These are phyloP conservation scores for Sporothrix inflata DNA, from an alignment of 2,329 filamentous ascomycete genomes.

Conservation along the genomic window DNA sequence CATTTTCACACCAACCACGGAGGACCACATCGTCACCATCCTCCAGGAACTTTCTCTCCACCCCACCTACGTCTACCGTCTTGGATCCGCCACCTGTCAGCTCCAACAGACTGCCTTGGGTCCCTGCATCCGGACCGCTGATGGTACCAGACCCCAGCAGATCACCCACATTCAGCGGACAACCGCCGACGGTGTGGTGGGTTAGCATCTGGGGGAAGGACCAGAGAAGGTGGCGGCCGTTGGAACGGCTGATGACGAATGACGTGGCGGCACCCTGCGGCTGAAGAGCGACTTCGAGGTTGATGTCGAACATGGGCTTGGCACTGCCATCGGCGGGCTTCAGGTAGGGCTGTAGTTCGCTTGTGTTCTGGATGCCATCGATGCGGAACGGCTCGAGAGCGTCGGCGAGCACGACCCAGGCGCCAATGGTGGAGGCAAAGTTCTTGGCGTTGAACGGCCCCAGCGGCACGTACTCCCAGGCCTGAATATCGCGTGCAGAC, in stretches of 20 bases:
- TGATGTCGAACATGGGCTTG: constrained; percentile 48
- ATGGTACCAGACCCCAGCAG: constrained; percentile 80
- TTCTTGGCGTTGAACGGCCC: constrained; percentile 86
- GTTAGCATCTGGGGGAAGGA: constrained; percentile 84
- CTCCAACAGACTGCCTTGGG: constrained; percentile 52
- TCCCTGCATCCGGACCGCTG: constrained; percentile 44
- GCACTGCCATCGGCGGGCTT: constrained; percentile 56
- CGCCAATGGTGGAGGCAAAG: constrained; percentile 75
- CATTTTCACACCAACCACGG: constrained; percentile 42
- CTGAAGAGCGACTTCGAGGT: constrained; percentile 26
- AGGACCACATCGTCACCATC: constrained; percentile 52
- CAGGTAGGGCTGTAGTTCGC: constrained; percentile 51
- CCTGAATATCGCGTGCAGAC: constrained; percentile 81
- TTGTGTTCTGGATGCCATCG: constrained; percentile 41
- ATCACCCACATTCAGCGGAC: constrained; percentile 73
- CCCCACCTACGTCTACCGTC: constrained; percentile 45
- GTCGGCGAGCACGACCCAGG: constrained; percentile 78
- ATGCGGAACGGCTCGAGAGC: constrained; percentile 64
- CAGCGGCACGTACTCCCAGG: constrained; percentile 81
- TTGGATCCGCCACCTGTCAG: constrained; percentile 51
- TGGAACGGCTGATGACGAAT: constrained; percentile 55
- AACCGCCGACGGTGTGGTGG: constrained; percentile 78
- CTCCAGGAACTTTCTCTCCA: constrained; percentile 50
- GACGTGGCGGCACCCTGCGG: not conserved
- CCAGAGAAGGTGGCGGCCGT: constrained; percentile 67